These are phyloP conservation scores for Tricholoma sp. DNA, from an alignment of 768 basidiomycete species.

Conservation along the genomic window DNA sequence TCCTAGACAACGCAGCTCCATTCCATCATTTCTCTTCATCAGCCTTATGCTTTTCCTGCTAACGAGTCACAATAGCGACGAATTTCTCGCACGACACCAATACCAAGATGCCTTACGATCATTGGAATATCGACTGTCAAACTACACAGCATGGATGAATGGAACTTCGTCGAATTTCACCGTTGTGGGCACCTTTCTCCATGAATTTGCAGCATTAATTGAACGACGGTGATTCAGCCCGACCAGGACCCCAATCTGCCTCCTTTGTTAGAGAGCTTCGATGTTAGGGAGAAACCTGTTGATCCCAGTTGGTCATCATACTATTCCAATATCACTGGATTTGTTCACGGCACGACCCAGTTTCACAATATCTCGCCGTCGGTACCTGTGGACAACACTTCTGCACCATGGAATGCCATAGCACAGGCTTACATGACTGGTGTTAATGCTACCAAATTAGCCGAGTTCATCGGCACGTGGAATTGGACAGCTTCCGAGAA, in stretches of 20 bases:
- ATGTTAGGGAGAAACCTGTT: constrained; percentile 38
- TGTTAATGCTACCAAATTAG: constrained; percentile 45
- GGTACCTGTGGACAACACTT: constrained; percentile 31
- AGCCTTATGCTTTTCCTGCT: constrained; percentile 75
- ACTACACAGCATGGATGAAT: constrained; percentile 74
- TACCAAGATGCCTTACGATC: constrained; percentile 61
- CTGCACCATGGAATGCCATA: constrained; percentile 44
- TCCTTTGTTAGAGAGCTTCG: constrained; percentile 45
- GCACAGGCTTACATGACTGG: constrained; percentile 47
- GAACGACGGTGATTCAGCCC: constrained; percentile 32
- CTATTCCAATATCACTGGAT: constrained; percentile 75
- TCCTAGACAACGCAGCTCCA: constrained; percentile 48
- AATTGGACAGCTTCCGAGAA: constrained; percentile 66
- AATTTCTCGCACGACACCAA: constrained; percentile 55
- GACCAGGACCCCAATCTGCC: constrained; percentile 35
- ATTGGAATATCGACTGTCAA: constrained; percentile 56
- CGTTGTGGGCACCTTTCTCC: constrained; percentile 34
- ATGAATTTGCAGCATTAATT: not conserved
- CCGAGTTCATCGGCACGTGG: constrained; percentile 51
- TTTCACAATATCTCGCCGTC: constrained; percentile 62
- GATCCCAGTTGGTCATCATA: constrained; percentile 51
- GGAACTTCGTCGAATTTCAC: constrained; percentile 62
- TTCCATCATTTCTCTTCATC: constrained; percentile 72
- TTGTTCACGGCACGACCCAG: constrained; percentile 57
- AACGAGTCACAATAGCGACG: constrained; percentile 69